These are phyloP conservation scores for Xylaria flabelliformis DNA, from an alignment of 495 filamentous ascomycete species.

Conservation along the genomic window DNA sequence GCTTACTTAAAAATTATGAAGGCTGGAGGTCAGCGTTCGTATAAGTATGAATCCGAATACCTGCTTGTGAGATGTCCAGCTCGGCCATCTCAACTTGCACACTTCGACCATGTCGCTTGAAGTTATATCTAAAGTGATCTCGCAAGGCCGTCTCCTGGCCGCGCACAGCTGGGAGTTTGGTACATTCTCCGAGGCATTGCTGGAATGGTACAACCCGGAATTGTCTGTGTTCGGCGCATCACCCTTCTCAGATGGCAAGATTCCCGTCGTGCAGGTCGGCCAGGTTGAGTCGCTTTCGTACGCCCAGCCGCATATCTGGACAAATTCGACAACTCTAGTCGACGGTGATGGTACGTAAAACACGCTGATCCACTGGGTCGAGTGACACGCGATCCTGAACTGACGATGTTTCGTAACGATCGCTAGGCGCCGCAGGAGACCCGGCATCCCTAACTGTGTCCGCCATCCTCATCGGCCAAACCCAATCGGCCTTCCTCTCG, in stretches of 20 bases:
- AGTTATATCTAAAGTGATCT: conserved; percentile 33
- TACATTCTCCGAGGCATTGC: conserved; percentile 54
- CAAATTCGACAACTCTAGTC: conserved; percentile 41
- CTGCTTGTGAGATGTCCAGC: background rate
- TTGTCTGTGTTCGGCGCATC: conserved; percentile 52
- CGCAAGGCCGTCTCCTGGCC: conserved; percentile 34
- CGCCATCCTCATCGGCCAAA: conserved; percentile 53
- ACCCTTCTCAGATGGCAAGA: conserved; percentile 49
- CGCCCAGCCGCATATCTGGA: conserved; percentile 42
- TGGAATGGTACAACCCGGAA: conserved; percentile 53
- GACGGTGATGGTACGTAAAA: conserved; percentile 37
- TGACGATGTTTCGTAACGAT: conserved; percentile 17
- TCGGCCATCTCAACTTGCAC: background rate
- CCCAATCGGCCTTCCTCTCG: conserved; percentile 41
- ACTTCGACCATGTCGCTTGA: conserved; percentile 27
- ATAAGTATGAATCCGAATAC: too few relatives aligned
- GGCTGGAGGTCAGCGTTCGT: too few relatives aligned
- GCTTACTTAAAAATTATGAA: too few relatives aligned
- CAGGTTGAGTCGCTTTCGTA: conserved; percentile 44
- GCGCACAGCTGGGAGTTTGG: conserved; percentile 57
- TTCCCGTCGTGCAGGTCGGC: conserved; percentile 43
- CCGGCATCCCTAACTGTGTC: conserved; percentile 55
- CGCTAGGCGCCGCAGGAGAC: conserved; percentile 45
- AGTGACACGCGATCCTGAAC: background rate
- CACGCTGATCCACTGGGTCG: background rate